Base-by-base conservation (phyloP, 805 yeast species). In the Kodamaea laetipori region DNA sequence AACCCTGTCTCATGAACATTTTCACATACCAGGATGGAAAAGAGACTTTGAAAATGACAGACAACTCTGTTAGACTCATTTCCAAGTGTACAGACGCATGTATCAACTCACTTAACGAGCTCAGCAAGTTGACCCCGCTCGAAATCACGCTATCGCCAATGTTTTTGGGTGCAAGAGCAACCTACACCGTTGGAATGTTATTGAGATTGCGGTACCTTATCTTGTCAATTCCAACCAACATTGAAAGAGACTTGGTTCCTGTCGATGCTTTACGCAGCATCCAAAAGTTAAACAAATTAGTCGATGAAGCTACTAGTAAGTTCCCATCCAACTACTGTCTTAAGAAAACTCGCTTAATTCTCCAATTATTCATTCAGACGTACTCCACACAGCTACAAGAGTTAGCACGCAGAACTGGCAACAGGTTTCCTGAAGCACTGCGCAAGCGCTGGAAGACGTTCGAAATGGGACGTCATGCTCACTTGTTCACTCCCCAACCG, bases 181-280 rank as follows among this genome's bases (percentile, higher is more conserved):
- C 81, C n/a, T 82, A 81, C 54, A 79, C 84, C 0, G 78, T 82
- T 0, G 89, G 88, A 6, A 74, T 81, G 73, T 64, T 82, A 19
- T 60, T 82, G 42, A 69, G 84, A 42, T 59, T 81, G 33, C 61
- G 87, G 25, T 81, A 75, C 58, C 62, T 78, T 35, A 71, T 77
- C n/a, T 57, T 82, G 9, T 71, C 81, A 9, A 63, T 80, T 4
- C 82, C 84, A 1, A 61, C 72, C 19, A 60, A 57, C 32, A 60
- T 67, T 18, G 76, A 70, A 24, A 68, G 69, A 36, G 73, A 71
- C 17, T 62, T 69, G 42, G 73, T 78, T 9, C 81, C 86, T 0
- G 65, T 67, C 19, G 65, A 67, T 21, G 74, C 79, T 8, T 57
- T 76, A 4, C 44, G 55, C 16, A 50, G 63, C 3, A 63, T 70